phyloP scores from a whole-genome alignment of 345 rosid genomes.

The Laguncularia racemosa region DNA sequence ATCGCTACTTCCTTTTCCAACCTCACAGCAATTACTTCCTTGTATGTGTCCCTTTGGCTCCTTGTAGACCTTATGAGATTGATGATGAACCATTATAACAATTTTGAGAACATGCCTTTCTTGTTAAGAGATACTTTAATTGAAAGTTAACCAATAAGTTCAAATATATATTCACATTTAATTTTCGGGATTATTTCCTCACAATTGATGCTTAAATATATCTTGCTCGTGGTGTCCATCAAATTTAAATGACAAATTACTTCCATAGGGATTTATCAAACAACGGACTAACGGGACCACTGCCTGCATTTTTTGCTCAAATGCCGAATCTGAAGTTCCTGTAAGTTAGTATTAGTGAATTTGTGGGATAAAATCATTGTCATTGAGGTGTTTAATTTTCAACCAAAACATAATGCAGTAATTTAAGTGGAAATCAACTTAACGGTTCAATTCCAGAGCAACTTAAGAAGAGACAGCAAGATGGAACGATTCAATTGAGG shows the following conservation, averaged over 20 bases:
- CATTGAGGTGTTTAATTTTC: no score
- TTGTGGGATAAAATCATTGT: no score
- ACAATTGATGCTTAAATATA: neutral
- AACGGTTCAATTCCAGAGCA: constrained; percentile 14
- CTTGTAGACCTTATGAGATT: neutral
- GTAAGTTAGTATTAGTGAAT: constrained; percentile 9
- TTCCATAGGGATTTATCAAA: constrained; percentile 24
- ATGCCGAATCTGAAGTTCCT: constrained; percentile 17
- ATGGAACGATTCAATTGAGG: no score
- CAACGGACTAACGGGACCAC: constrained; percentile 19
- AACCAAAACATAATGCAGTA: constrained; percentile 2
- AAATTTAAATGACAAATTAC: neutral
- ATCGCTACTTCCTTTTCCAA: constrained; percentile 9
- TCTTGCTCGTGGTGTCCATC: no score
- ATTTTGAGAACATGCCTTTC: no score
- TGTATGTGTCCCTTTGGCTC: constrained; percentile 14
- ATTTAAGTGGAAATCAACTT: constrained; percentile 16
- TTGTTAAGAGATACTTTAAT: no score
- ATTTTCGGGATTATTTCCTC: neutral
- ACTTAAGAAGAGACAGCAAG: constrained; percentile 4
- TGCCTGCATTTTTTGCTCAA: constrained; percentile 22
- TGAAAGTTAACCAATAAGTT: no score
- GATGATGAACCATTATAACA: neutral
- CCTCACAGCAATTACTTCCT: constrained; percentile 12
- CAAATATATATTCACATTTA: neutral